A percentile compares a stretch with the other conserved stretches of the same genome.
phyloP scores from a whole-genome alignment of 2,329 filamentous ascomycete species.

The Camptophora hylomeconis region DNA sequence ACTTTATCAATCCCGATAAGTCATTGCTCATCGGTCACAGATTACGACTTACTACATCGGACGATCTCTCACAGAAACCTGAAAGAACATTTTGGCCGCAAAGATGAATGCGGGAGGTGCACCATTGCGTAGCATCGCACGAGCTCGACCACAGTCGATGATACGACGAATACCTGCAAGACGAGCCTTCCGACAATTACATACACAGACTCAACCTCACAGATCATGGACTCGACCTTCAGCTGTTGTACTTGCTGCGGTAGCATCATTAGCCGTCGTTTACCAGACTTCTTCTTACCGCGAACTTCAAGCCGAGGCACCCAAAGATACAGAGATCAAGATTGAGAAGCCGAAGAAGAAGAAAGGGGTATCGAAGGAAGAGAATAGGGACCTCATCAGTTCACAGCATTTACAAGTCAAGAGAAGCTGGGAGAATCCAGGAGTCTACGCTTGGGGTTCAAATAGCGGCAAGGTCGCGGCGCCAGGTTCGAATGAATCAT shows the following conservation, averaged over 20 bases:
- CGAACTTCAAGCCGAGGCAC: conserved; percentile 36
- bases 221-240: conserved; percentile 16
- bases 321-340: conserved; percentile 40
- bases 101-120: neutral
- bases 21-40: no score
- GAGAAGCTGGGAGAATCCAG: conserved; percentile 67
- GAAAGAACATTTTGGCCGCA: conserved; percentile 17
- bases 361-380: conserved; percentile 47
- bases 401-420: conserved; percentile 81
- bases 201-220: conserved; percentile 8
- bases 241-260: conserved; percentile 26
- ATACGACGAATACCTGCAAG: conserved; percentile 1
- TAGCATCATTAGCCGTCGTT: conserved; percentile 29
- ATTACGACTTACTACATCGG: no score
- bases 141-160: neutral
- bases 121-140: no score
- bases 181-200: conserved; percentile 2
- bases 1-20: no score
- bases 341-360: conserved; percentile 56
- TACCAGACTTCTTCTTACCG: conserved; percentile 19
- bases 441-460: conserved; percentile 87
- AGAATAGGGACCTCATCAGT: conserved; percentile 63
- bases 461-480: conserved; percentile 78
- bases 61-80: no score
- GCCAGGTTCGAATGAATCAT: conserved; percentile 61